Percentiles rank a stretch among this genome's conserved stretches.
Evolutionary conservation across 129 eudicot genomes (phyloP).

Genomic region (Arctium lappa): DNA sequence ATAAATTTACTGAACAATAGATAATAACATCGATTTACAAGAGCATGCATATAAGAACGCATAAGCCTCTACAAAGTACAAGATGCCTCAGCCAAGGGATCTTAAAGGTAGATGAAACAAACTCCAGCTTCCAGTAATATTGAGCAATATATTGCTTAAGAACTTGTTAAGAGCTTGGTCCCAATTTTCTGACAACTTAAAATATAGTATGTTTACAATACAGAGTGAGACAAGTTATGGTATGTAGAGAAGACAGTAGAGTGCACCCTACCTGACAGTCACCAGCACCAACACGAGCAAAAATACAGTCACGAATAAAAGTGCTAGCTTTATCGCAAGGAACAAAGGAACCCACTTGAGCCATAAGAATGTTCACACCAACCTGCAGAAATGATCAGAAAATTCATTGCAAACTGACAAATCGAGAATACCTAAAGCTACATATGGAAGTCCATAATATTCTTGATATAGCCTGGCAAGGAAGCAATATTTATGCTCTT

Average conservation of each 20-base stretch:
- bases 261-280: constrained; percentile 76
- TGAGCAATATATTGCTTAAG: background rate
- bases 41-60: background rate
- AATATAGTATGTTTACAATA: background rate
- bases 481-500: background rate
- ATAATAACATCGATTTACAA: background rate
- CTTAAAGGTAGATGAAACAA: background rate
- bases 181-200: background rate
- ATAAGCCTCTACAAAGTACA: background rate
- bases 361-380: constrained; percentile 95
- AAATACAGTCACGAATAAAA: constrained; percentile 93
- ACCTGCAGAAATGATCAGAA: constrained; percentile 43
- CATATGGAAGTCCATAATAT: background rate
- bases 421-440: background rate
- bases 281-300: constrained; percentile 99
- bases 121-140: background rate
- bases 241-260: background rate
- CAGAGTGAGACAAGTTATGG: background rate
- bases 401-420: background rate
- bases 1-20: background rate
- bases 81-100: background rate
- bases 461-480: background rate
- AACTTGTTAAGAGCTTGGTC: background rate
- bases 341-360: constrained; percentile 95
- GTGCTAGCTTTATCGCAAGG: constrained; percentile 86